Conservation (phyloP, 2,329 filamentous ascomycete species). For the Colletotrichum horii region DNA sequence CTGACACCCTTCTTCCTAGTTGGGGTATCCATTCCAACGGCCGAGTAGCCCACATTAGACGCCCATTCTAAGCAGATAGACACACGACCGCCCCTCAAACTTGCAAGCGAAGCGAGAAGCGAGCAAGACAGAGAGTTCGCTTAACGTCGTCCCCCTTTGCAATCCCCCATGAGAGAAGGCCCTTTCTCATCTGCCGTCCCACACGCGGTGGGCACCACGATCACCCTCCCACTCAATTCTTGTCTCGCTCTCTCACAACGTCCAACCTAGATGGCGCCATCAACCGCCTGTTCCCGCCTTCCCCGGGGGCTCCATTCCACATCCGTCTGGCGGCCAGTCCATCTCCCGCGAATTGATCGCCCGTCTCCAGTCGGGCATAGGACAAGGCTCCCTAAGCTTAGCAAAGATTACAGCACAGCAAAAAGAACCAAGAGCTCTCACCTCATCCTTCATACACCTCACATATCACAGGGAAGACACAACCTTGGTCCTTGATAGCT, state of each 20-base stretch:
- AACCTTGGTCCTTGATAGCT: background rate
- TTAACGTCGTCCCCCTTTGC: background rate
- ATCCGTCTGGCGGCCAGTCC: background rate
- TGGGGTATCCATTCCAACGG: background rate
- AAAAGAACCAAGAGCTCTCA: background rate
- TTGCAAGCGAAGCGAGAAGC: background rate
- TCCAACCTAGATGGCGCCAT: conserved; percentile 1
- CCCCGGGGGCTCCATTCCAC: background rate
- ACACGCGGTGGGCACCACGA: background rate
- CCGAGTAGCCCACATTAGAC: background rate
- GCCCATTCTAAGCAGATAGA: background rate
- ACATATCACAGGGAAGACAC: background rate
- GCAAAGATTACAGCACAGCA: background rate
- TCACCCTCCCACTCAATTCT: background rate
- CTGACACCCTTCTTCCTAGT: background rate
- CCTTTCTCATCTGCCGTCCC: background rate
- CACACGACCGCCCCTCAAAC: background rate
- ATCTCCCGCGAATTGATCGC: background rate
- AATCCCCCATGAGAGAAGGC: background rate
- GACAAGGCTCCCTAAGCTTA: background rate
- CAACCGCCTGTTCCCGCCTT: conserved; percentile 3
- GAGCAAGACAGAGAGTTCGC: background rate
- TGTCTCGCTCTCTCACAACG: background rate
- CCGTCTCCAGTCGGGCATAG: background rate
- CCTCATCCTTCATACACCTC: background rate